These are phyloP conservation scores for Rhodotorula sphaerocarpa DNA, from an alignment of 768 basidiomycete species.

Conservation along the genomic window DNA sequence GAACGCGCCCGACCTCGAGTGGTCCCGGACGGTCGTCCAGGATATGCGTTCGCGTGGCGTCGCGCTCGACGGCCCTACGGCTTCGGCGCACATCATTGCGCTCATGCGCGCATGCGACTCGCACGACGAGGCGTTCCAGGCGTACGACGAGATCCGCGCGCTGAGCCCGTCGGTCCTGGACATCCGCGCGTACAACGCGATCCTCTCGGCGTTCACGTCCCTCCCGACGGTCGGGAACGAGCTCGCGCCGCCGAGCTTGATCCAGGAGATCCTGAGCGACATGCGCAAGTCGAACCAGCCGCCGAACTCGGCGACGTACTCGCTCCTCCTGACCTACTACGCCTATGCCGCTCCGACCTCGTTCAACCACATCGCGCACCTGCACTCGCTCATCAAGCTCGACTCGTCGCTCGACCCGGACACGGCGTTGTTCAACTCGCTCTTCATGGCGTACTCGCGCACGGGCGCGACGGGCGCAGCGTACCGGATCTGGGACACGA, in stretches of 20 bases:
- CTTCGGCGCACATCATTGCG: slow-evolving; percentile 54
- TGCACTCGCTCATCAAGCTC: slow-evolving; percentile 68
- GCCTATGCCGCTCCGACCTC: slow-evolving; percentile 40
- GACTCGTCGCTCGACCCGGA: slow-evolving; percentile 70
- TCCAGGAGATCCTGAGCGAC: slow-evolving; percentile 48
- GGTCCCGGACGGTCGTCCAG: slow-evolving; percentile 48
- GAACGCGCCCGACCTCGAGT: slow-evolving; percentile 24
- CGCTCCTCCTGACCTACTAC: slow-evolving; percentile 33
- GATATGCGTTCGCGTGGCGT: slow-evolving; percentile 59
- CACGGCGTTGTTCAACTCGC: slow-evolving; percentile 62
- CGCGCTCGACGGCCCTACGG: slow-evolving; percentile 48
- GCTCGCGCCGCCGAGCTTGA: slow-evolving; percentile 46
- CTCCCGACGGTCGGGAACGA: slow-evolving; percentile 50
- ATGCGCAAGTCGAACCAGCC: slow-evolving; percentile 31
- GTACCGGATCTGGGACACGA: slow-evolving; percentile 65
- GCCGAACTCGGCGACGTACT: slow-evolving; percentile 24
- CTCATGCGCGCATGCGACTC: slow-evolving; percentile 58
- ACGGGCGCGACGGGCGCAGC: slow-evolving; percentile 62
- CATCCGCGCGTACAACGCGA: slow-evolving; percentile 39
- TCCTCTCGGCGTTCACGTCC: slow-evolving; percentile 47
- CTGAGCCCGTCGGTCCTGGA: slow-evolving; percentile 34
- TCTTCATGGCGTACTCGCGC: slow-evolving; percentile 85
- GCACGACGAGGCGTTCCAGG: slow-evolving; percentile 56
- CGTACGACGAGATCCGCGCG: slow-evolving; percentile 50
- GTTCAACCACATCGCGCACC: slow-evolving; percentile 50